phyloP scores from a whole-genome alignment of 1,139 yeast genomes.

The Pneumocystis oryctolagi region DNA sequence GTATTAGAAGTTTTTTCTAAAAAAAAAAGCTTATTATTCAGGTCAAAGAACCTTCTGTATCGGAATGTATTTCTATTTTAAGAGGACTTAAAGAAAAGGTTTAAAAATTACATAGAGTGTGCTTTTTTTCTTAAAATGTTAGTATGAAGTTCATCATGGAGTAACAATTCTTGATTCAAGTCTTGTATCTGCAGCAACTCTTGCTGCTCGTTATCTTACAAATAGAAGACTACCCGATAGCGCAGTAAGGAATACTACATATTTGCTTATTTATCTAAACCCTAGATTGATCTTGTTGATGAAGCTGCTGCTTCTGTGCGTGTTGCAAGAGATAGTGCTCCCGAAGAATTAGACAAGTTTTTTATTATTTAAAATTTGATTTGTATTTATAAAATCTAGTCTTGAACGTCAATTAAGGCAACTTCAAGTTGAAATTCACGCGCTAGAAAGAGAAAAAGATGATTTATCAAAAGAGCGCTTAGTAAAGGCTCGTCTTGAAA shows the following conservation, averaged over 20 bases:
- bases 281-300: conserved; percentile 70
- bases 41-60: conserved; percentile 82
- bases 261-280: background rate
- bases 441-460: conserved; percentile 68
- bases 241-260: conserved; percentile 32
- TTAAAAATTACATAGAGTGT: background rate
- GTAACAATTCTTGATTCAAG: conserved; percentile 93
- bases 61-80: conserved; percentile 87
- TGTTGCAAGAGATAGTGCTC: conserved; percentile 94
- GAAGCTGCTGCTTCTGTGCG: conserved; percentile 97
- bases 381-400: background rate
- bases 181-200: conserved; percentile 82
- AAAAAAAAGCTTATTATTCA: conserved; percentile 34
- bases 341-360: conserved; percentile 78
- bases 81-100: conserved; percentile 78
- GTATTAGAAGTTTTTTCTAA: background rate
- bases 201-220: conserved; percentile 87
- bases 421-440: conserved; percentile 88
- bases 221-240: conserved; percentile 94
- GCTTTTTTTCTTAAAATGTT: background rate
- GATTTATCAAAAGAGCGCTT: conserved; percentile 62
- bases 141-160: conserved; percentile 95
- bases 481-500: conserved; percentile 57
- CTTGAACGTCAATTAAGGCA: conserved; percentile 82
- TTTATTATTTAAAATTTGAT: background rate